phyloP scores from a whole-genome alignment of 2,329 filamentous ascomycete species.

The Epichloe uncinata region DNA sequence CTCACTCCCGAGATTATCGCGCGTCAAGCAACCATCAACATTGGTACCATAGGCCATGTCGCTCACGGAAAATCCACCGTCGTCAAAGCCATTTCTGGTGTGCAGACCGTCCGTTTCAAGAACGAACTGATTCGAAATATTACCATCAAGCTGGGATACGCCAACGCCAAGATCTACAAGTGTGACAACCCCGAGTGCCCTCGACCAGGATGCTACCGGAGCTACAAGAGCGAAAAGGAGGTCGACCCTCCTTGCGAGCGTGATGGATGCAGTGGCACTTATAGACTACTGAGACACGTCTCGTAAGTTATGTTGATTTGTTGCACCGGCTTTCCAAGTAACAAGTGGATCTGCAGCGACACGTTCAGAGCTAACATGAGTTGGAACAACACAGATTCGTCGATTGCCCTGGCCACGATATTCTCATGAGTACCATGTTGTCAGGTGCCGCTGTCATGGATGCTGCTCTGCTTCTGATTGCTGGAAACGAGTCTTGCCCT shows the following conservation, averaged over 20 bases:
- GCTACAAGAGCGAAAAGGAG: constrained; percentile 98
- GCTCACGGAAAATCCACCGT: constrained; percentile 98
- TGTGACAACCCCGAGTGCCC: constrained; percentile 88
- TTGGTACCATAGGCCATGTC: constrained; percentile 96
- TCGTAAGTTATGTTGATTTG: constrained; percentile 47
- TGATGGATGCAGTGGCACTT: constrained; percentile 78
- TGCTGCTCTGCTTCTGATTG: constrained; percentile 87
- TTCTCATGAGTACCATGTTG: constrained; percentile 99
- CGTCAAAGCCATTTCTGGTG: constrained; percentile 96
- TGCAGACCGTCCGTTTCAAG: constrained; percentile 99
- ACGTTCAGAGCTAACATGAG: constrained; percentile 6
- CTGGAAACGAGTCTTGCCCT: constrained; percentile 95
- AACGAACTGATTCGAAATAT: constrained; percentile 99
- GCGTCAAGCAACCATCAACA: constrained; percentile 96
- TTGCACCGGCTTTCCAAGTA: not conserved
- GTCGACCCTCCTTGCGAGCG: constrained; percentile 92
- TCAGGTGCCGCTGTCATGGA: constrained; percentile 99
- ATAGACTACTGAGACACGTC: constrained; percentile 80
- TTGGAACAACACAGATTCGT: constrained; percentile 53
- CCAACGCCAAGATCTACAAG: constrained; percentile 99
- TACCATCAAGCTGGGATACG: constrained; percentile 98
- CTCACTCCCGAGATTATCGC: constrained; percentile 95
- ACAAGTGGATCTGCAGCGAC: not conserved
- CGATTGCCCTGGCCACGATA: constrained; percentile 98
- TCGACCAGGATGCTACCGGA: constrained; percentile 86